Conservation (phyloP, 257 asterid species). For the Solanum tarapatanum region DNA sequence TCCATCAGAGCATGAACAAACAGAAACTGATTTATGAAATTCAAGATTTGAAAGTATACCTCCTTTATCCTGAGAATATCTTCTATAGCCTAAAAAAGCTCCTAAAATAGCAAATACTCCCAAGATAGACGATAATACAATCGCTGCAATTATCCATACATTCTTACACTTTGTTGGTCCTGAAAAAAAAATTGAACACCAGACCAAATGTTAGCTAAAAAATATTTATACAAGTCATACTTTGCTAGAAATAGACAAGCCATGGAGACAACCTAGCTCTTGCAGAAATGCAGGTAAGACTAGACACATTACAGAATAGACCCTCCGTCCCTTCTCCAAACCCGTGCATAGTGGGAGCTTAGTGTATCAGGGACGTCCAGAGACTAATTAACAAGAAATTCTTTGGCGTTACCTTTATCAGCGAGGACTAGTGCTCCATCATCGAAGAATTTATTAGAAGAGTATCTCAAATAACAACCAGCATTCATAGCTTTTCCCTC, state of each 20-base stretch:
- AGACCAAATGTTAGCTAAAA: neutral
- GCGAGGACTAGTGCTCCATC: neutral
- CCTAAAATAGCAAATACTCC: neutral
- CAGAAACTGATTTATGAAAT: neutral
- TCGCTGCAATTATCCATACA: neutral
- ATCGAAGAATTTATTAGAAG: conserved; percentile 5
- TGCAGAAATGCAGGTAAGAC: neutral
- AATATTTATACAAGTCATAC: neutral
- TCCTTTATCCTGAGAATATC: neutral
- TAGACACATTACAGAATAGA: neutral
- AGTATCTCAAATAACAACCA: conserved; percentile 19
- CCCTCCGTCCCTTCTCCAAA: neutral
- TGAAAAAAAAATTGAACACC: neutral
- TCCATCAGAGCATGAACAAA: neutral
- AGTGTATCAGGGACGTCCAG: neutral
- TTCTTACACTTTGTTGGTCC: neutral
- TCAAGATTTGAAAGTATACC: neutral
- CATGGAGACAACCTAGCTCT: neutral
- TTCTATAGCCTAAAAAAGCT: neutral
- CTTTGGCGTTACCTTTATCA: neutral
- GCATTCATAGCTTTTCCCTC: conserved; percentile 11
- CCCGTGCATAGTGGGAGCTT: neutral
- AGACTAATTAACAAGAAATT: neutral
- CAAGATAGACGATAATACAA: neutral
- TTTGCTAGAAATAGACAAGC: neutral